phyloP scores from a whole-genome alignment of 352 stramenopile genomes.

The Pythium sp. region DNA sequence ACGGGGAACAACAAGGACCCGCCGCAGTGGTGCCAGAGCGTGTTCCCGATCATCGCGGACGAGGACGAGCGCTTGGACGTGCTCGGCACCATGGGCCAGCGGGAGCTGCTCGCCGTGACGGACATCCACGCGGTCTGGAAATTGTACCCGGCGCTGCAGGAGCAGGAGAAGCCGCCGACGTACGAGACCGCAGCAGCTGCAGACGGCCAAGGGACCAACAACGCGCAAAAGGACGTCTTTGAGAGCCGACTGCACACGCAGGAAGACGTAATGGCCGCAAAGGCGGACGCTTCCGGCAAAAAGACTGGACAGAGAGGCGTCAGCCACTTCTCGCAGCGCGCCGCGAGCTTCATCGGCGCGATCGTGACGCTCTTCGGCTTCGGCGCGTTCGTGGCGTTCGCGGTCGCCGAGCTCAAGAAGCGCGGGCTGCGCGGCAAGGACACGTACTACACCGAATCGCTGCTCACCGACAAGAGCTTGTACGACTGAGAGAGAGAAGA shows the following conservation, averaged over 20 bases:
- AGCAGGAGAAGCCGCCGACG: slow-evolving; percentile 30
- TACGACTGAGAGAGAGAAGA: slow-evolving; percentile 24
- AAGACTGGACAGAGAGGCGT: slow-evolving; percentile 10
- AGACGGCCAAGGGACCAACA: neutral
- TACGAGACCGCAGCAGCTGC: slow-evolving; percentile 27
- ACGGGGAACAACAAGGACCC: slow-evolving; percentile 3
- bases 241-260: slow-evolving; percentile 63
- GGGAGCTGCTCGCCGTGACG: slow-evolving; percentile 59
- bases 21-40: slow-evolving; percentile 59
- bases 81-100: slow-evolving; percentile 71
- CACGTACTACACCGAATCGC: slow-evolving; percentile 59
- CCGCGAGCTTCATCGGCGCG: slow-evolving; percentile 62
- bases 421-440: slow-evolving; percentile 31
- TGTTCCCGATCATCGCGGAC: slow-evolving; percentile 62
- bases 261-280: slow-evolving; percentile 30
- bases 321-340: slow-evolving; percentile 38
- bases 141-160: slow-evolving; percentile 62
- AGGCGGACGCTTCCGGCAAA: neutral
- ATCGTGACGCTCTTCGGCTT: slow-evolving; percentile 63
- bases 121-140: slow-evolving; percentile 77
- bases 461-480: slow-evolving; percentile 55
- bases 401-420: slow-evolving; percentile 32
- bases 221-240: slow-evolving; percentile 26
- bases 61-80: slow-evolving; percentile 43
- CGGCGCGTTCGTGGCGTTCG: slow-evolving; percentile 38